Percentiles rank a stretch among this genome's conserved stretches.
Evolutionary conservation across 2,329 filamentous ascomycete species (phyloP).

Genomic region (Aspergillus brunneoviolaceus): DNA sequence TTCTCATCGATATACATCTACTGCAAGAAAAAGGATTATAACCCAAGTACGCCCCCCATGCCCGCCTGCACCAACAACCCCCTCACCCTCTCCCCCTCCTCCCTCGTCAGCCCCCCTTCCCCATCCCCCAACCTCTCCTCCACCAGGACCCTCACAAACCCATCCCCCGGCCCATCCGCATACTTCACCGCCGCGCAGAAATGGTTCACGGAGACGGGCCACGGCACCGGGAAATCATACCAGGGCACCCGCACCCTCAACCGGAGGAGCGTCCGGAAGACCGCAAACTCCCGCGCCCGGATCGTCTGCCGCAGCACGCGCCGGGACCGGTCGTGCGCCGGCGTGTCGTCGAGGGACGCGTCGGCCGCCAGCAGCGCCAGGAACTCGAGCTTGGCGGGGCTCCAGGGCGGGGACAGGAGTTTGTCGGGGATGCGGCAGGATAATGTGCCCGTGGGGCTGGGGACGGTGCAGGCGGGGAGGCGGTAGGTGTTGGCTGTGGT

Average conservation of each 20-base stretch:
- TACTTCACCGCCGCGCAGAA: slow-evolving; percentile 33
- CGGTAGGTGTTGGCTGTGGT: not conserved
- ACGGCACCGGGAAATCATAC: slow-evolving; percentile 33
- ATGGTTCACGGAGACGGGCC: slow-evolving; percentile 35
- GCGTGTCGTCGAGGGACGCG: slow-evolving; percentile 41
- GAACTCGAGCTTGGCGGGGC: slow-evolving; percentile 38
- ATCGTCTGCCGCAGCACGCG: slow-evolving; percentile 36
- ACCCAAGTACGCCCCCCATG: too few relatives aligned
- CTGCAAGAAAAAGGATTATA: too few relatives aligned
- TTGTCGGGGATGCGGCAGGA: slow-evolving; percentile 41
- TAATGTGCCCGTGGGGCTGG: slow-evolving; percentile 20
- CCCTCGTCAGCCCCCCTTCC: too few relatives aligned
- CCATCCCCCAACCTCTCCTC: slow-evolving; percentile 32
- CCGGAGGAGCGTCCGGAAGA: slow-evolving; percentile 32
- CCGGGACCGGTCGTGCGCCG: slow-evolving; percentile 28
- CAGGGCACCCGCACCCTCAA: slow-evolving; percentile 32
- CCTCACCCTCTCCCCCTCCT: too few relatives aligned
- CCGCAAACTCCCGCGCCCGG: slow-evolving; percentile 32
- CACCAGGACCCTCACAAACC: slow-evolving; percentile 35
- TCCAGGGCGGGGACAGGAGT: slow-evolving; percentile 41
- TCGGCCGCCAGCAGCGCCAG: slow-evolving; percentile 37
- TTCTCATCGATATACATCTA: too few relatives aligned
- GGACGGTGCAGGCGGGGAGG: not conserved
- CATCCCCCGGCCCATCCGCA: slow-evolving; percentile 28
- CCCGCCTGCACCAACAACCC: slow-evolving; percentile 6